These are phyloP conservation scores for Colletotrichum horii DNA, from an alignment of 2,329 filamentous ascomycete species.

Conservation along the genomic window DNA sequence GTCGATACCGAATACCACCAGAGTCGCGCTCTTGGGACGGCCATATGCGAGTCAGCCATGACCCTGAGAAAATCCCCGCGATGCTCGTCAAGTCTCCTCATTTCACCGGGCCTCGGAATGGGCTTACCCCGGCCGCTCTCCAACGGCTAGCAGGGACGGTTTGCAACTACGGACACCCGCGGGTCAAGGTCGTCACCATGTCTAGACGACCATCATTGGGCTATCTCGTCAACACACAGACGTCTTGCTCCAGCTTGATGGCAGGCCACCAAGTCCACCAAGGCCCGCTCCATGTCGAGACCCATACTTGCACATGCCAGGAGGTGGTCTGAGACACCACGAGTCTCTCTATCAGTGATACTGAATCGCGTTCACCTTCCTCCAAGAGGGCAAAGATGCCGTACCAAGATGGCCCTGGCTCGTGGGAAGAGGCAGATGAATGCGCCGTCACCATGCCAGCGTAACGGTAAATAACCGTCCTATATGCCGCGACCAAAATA, in stretches of 20 bases:
- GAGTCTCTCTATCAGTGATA: not conserved
- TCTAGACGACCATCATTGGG: not conserved
- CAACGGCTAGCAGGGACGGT: not conserved
- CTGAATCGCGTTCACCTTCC: not conserved
- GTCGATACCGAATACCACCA: not conserved
- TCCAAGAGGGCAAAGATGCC: not conserved
- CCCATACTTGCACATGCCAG: conserved; percentile 7
- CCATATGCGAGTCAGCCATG: conserved; percentile 2
- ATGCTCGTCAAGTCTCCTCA: not conserved
- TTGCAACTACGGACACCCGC: not conserved
- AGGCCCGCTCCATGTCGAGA: not conserved
- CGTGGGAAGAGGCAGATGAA: not conserved
- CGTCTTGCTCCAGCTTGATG: not conserved
- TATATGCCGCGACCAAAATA: not conserved
- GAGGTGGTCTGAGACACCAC: conserved; percentile 9
- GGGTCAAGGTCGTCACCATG: not conserved
- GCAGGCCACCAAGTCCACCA: not conserved
- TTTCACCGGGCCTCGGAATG: not conserved
- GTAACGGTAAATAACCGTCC: not conserved
- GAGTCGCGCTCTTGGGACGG: not conserved
- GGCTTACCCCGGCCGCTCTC: not conserved
- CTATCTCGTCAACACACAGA: not conserved
- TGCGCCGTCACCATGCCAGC: not conserved
- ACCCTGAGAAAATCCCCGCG: not conserved
- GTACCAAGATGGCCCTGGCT: not conserved